phyloP scores from a whole-genome alignment of 2,329 filamentous ascomycete species.

The Pyricularia grisea region DNA sequence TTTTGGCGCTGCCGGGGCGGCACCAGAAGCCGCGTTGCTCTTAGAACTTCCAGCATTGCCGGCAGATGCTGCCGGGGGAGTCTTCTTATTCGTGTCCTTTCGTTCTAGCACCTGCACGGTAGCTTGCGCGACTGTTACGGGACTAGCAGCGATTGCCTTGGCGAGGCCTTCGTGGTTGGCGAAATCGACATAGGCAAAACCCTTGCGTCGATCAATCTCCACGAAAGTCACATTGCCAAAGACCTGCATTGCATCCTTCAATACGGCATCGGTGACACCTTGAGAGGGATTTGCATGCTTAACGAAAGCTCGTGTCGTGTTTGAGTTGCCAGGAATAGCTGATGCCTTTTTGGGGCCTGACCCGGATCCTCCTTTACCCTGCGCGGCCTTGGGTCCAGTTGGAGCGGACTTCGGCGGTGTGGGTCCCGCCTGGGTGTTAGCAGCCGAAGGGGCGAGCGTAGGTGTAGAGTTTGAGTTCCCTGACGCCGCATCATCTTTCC shows the following conservation, averaged over 20 bases:
- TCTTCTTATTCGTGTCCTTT: slow-evolving; percentile 45
- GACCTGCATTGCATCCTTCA: slow-evolving; percentile 62
- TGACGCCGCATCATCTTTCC: slow-evolving; percentile 17
- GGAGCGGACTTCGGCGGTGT: slow-evolving; percentile 14
- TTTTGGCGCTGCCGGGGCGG: not conserved
- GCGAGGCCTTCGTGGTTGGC: slow-evolving; percentile 60
- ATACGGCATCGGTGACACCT: slow-evolving; percentile 74
- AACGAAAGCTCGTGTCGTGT: slow-evolving; percentile 60
- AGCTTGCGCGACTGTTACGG: slow-evolving; percentile 73
- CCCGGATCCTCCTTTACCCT: slow-evolving; percentile 6
- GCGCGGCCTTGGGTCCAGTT: slow-evolving; percentile 16
- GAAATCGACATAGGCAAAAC: slow-evolving; percentile 91
- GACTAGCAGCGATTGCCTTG: slow-evolving; percentile 74
- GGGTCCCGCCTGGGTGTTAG: not conserved
- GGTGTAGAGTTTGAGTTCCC: not conserved
- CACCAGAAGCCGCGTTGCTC: not conserved
- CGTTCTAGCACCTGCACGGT: slow-evolving; percentile 81
- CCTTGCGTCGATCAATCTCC: slow-evolving; percentile 91
- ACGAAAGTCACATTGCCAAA: slow-evolving; percentile 72
- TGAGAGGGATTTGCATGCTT: slow-evolving; percentile 84
- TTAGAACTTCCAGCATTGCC: slow-evolving; percentile 4
- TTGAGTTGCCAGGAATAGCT: slow-evolving; percentile 20
- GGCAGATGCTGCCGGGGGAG: not conserved
- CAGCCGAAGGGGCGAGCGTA: not conserved
- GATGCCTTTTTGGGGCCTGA: slow-evolving; percentile 8